Conservation (phyloP, 2,329 filamentous ascomycete species). For the Fusarium fujikuroi region DNA sequence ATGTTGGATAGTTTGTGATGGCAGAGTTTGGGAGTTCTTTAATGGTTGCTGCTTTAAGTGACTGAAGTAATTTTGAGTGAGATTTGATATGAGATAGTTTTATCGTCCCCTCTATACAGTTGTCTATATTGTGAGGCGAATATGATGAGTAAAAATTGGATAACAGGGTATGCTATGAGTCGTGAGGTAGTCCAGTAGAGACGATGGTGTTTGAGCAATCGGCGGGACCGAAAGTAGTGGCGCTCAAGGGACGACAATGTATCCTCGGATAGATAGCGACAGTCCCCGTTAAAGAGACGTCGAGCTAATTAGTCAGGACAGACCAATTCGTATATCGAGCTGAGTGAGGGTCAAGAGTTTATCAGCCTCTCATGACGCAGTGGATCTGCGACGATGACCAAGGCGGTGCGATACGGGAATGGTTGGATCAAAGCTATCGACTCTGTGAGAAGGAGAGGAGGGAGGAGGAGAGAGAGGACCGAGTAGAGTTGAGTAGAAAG, state of each 20-base stretch:
- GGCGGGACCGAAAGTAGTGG: constrained; percentile 24
- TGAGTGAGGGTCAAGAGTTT: constrained; percentile 11
- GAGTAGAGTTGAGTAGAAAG: constrained; percentile 19
- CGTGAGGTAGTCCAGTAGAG: constrained; percentile 9
- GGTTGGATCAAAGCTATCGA: constrained; percentile 6
- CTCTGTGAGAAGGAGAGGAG: constrained; percentile 15
- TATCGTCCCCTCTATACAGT: background rate
- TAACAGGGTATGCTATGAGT: constrained; percentile 2
- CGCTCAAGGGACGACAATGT: constrained; percentile 14
- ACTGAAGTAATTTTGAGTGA: background rate
- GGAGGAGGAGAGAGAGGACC: constrained; percentile 8
- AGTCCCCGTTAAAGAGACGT: constrained; percentile 23
- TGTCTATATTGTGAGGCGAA: constrained; percentile 15
- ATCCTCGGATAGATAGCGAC: constrained; percentile 13
- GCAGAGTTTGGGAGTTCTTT: background rate
- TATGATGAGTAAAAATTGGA: background rate
- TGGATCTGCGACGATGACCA: constrained; percentile 24
- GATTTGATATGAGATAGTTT: background rate
- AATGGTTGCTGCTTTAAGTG: background rate
- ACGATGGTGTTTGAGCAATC: constrained; percentile 8
- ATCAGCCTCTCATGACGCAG: constrained; percentile 33
- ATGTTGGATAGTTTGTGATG: constrained; percentile 43
- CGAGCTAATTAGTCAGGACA: background rate
- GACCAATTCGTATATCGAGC: constrained; percentile 9
- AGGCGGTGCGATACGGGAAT: background rate